Evolutionary conservation across 371 early-diverging fungal genomes (phyloP), one percentile per base, ranked within the genome.

Genomic region (Dinochytrium kinnereticum): DNA sequence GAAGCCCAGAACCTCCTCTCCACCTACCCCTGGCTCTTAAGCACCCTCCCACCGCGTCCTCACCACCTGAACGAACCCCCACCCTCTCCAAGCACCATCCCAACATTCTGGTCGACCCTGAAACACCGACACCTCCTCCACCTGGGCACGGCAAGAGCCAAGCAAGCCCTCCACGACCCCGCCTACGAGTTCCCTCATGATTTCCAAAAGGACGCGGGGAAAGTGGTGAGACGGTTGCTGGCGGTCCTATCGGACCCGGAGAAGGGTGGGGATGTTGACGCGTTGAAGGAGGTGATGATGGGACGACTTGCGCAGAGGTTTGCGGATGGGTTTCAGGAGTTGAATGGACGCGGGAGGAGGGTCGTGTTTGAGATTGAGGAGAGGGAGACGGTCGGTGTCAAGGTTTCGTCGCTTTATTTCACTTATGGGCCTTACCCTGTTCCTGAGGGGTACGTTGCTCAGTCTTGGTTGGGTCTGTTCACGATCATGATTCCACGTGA

Each of bases 341-440:
- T 78, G 59, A 3, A 19, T 21, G 66, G 3, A 15, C 13, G 7
- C 13, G 13, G 19, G 19, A 33, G 64, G 39, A 71, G 57, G 5
- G 26, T 19, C 15, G 10, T 10, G 57, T 7, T 30, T 30, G 57
- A 55, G 57, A 19, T 55, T 74, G 21, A 19, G 57, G 26, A 26
- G 26, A 24, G 30, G 57, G 5, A 10, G 26, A 55, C 57, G 26
- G 17, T 26, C 7, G 26, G 26, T 30, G 40, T 44, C 21, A 59
- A 70, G 2, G 71, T 69, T 64, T 38, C 2, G 44, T 36, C 59
- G 34, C 40, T 72, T 10, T 72, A 82, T 59, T 77, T 83, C 59
- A 78, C 78, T 17, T 83, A 83, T 66, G 83, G 83, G 1, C 83
- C 83, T 26, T 83, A 77, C 59, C 83, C 83, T 3, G 67, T 70